Evolutionary conservation across 352 stramenopile species (phyloP), one percentile per base, ranked within the genome.

Genomic region (Globisporangium lucens): DNA sequence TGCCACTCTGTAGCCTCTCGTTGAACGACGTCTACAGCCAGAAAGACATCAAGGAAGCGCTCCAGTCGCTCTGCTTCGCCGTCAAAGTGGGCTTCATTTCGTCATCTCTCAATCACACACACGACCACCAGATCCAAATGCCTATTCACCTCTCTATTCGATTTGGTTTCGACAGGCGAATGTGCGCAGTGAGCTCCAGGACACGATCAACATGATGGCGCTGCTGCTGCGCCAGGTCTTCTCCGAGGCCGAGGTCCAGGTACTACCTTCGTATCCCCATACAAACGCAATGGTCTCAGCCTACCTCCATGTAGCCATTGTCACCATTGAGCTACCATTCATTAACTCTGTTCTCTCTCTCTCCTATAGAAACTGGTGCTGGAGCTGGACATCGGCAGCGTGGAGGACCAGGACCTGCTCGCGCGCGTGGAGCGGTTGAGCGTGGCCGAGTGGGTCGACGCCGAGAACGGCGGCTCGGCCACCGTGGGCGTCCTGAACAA

Each of bases 191-290:
- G 86, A 94, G 60, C 72, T 92, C 46, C 82, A 93, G 61, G 86
- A 94, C 72, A 90, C 82, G 51, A 90, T 94, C 75, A 93, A 91
- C 69, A 94, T 93, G 86, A 94, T 91, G 78, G 86, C 84, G 69
- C 64, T 94, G 57, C 66, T 94, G n/a, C 74, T 94, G 64, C 83
- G 82, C 51, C 84, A 93, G 77, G 79, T 93, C 68, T 93, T 94
- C 69, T 62, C 74, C 38, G 82, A 91, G 67, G 85, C 83, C 5
- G 83, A 94, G 62, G 77, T 84, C 52, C 82, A 75, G 56, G 83
- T 90, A 75, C 61, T 73, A 15, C 6, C 49, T 33, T n/a, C 22
- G 29, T 27, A 59, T 17, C 9, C 41, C 15, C 7, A 24, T 43
- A 24, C 53, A 41, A 58, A 10, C 52, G 13, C 52, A n/a, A 47